These are phyloP conservation scores for Andrographis paniculata DNA, from an alignment of 305 asterid species.

Conservation along the genomic window DNA sequence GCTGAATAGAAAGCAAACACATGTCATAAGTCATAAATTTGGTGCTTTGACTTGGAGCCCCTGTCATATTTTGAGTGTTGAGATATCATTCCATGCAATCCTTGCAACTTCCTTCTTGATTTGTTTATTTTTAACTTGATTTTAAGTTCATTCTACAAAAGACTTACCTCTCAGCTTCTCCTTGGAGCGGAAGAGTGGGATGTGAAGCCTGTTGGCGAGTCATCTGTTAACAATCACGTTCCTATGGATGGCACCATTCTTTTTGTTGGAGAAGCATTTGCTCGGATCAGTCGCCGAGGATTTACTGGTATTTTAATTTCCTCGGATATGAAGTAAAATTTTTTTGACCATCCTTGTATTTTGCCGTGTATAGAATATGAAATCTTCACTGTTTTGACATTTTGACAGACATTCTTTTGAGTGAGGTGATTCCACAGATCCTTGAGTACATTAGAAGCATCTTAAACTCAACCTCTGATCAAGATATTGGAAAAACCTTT, in stretches of 20 bases:
- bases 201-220: slow-evolving; percentile 28
- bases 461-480: slow-evolving; percentile 35
- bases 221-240: slow-evolving; percentile 22
- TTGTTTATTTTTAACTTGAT: slow-evolving; percentile 34
- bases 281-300: slow-evolving; percentile 90
- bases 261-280: slow-evolving; percentile 65
- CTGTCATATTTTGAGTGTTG: slow-evolving; percentile 12
- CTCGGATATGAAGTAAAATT: slow-evolving; percentile 15
- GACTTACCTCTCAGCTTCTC: slow-evolving; percentile 62
- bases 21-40: neutral
- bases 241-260: slow-evolving; percentile 31
- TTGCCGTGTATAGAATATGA: neutral
- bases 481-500: slow-evolving; percentile 26
- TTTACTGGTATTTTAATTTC: slow-evolving; percentile 54
- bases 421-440: slow-evolving; percentile 53
- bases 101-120: slow-evolving; percentile 11
- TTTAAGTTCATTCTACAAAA: slow-evolving; percentile 63
- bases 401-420: slow-evolving; percentile 63
- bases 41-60: slow-evolving; percentile 8
- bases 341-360: slow-evolving; percentile 10
- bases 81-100: slow-evolving; percentile 10
- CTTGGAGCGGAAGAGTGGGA: slow-evolving; percentile 67
- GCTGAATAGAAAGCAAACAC: neutral
- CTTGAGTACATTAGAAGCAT: slow-evolving; percentile 43
- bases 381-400: slow-evolving; percentile 17